These are phyloP conservation scores for Saturnispora galanensis DNA, from an alignment of 805 yeast genomes.

Conservation along the genomic window DNA sequence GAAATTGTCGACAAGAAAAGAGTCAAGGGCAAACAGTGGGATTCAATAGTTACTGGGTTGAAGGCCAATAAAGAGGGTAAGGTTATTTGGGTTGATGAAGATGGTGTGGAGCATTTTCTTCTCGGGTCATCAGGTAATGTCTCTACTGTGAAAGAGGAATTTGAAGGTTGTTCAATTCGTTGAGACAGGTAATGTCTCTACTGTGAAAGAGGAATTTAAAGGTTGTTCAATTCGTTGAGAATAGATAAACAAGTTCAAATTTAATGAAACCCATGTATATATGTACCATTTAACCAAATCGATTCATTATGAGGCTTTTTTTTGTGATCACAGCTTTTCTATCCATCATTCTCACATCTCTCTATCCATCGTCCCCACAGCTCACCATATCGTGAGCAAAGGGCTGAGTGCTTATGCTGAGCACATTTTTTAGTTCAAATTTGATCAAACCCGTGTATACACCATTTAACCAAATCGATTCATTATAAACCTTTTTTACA, in stretches of 20 bases:
- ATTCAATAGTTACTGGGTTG: slow-evolving; percentile 23
- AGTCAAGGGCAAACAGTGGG: slow-evolving; percentile 23
- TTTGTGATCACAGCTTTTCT: too few species aligned
- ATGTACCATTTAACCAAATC: too few species aligned
- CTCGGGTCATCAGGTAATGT: background rate
- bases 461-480: too few species aligned
- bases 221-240: background rate
- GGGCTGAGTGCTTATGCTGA: too few species aligned
- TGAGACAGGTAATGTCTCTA: background rate
- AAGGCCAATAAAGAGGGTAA: slow-evolving; percentile 25
- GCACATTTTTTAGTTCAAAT: too few species aligned
- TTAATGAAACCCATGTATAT: too few species aligned
- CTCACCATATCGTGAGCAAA: too few species aligned
- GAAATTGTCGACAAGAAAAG: slow-evolving; percentile 4
- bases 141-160: background rate
- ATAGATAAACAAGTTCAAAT: background rate
- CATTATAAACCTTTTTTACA: too few species aligned
- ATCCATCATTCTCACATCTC: too few species aligned
- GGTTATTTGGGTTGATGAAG: slow-evolving; percentile 21
- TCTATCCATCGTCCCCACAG: too few species aligned
- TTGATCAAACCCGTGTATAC: too few species aligned
- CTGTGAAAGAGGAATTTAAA: background rate
- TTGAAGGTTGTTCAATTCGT: background rate
- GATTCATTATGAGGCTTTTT: too few species aligned
- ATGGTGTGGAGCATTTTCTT: background rate